phyloP scores from a whole-genome alignment of 768 basidiomycete species.

The Boletus reticulatus region DNA sequence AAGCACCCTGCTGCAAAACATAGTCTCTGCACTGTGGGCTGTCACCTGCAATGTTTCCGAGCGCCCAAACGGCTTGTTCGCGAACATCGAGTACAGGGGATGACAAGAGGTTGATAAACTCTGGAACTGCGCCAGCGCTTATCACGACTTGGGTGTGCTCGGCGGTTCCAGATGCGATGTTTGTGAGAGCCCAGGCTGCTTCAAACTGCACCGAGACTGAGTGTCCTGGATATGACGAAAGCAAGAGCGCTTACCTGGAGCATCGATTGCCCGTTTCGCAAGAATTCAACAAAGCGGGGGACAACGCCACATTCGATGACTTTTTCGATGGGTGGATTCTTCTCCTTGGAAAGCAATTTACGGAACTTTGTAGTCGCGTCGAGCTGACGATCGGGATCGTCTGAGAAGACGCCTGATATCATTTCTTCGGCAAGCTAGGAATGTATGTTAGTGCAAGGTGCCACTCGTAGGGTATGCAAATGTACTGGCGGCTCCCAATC shows the following conservation, averaged over 20 bases:
- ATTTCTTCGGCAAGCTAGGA: slow-evolving; percentile 82
- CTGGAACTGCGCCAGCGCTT: slow-evolving; percentile 88
- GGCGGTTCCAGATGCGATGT: slow-evolving; percentile 97
- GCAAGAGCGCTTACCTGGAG: slow-evolving; percentile 57
- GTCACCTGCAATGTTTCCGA: slow-evolving; percentile 99
- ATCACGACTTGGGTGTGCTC: slow-evolving; percentile 99
- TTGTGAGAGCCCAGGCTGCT: slow-evolving; percentile 97
- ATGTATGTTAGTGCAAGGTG: slow-evolving; percentile 5
- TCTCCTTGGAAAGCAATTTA: slow-evolving; percentile 98
- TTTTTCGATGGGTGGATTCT: slow-evolving; percentile 98
- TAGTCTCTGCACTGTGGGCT: slow-evolving; percentile 97
- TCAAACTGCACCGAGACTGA: slow-evolving; percentile 63
- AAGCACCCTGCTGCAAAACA: slow-evolving; percentile 89
- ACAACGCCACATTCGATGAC: slow-evolving; percentile 98
- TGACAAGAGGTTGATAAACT: slow-evolving; percentile 95
- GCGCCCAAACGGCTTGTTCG: slow-evolving; percentile 99
- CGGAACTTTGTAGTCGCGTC: slow-evolving; percentile 99
- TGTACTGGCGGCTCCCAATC: slow-evolving; percentile 76
- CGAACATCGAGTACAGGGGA: slow-evolving; percentile 95
- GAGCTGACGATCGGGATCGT: slow-evolving; percentile 87
- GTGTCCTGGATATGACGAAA: slow-evolving; percentile 3
- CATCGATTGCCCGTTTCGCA: slow-evolving; percentile 77
- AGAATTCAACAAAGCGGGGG: slow-evolving; percentile 94
- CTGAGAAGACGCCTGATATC: slow-evolving; percentile 90
- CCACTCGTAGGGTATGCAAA: slow-evolving; percentile 9